Evolutionary conservation across 2,329 filamentous ascomycete species (phyloP).

Genomic region (Coleophoma cylindrospora): DNA sequence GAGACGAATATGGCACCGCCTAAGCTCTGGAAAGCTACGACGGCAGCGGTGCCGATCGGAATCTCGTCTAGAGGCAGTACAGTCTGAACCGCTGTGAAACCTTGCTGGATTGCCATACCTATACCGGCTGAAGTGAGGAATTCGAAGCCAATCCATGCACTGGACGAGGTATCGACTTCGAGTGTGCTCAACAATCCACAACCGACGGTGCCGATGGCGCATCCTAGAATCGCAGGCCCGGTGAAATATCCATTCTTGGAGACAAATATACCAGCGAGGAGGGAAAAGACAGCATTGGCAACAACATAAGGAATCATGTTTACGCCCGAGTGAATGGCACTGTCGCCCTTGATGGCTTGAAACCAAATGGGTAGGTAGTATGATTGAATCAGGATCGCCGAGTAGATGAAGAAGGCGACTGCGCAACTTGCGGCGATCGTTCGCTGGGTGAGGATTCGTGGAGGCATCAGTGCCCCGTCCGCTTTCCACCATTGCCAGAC

Average conservation of each 20-base stretch:
- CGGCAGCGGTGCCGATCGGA: constrained; percentile 34
- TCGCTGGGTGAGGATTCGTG: constrained; percentile 33
- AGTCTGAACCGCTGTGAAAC: constrained; percentile 21
- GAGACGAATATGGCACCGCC: constrained; percentile 43
- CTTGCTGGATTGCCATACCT: constrained; percentile 23
- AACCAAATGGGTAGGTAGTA: constrained; percentile 39
- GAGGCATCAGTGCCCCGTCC: constrained; percentile 42
- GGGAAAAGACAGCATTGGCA: constrained; percentile 19
- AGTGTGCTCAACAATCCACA: constrained; percentile 32
- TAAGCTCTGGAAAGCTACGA: constrained; percentile 37
- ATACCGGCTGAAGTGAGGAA: constrained; percentile 19
- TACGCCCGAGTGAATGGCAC: constrained; percentile 29
- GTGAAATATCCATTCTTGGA: constrained; percentile 16
- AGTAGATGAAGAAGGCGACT: constrained; percentile 21
- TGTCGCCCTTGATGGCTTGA: constrained; percentile 35
- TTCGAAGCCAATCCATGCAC: constrained; percentile 9
- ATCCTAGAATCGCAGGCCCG: constrained; percentile 11
- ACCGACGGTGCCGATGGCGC: constrained; percentile 21
- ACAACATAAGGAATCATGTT: constrained; percentile 23
- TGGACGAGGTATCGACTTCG: constrained; percentile 22
- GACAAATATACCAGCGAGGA: constrained; percentile 22
- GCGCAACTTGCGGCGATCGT: constrained; percentile 23
- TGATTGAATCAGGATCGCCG: constrained; percentile 22
- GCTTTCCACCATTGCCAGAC: constrained; percentile 32
- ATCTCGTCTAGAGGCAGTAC: constrained; percentile 30